Evolutionary conservation across 2,329 filamentous ascomycete genomes (phyloP), one percentile per base, ranked within the genome.

Genomic region (Berkeleyomyces basicola): DNA sequence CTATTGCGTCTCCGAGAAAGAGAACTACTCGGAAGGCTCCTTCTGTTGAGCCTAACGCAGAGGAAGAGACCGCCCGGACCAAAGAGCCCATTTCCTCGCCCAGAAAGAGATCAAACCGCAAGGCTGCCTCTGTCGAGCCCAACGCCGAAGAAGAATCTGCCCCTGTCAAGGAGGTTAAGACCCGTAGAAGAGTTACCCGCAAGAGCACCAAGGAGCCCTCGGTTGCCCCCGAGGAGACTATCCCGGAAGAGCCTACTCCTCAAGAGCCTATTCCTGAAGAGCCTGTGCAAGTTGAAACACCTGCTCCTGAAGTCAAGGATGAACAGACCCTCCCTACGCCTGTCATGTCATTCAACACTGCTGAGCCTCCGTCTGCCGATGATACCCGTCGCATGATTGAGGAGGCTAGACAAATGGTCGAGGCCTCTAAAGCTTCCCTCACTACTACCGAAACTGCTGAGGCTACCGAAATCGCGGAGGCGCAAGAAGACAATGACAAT

Each of bases 361-460:
- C 80, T 61, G 82, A 88, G 65, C 79, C 90, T 7, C 85, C 87
- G 0, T 82, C 84, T 10, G 84, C 88, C 0, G 87, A 90, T 66
- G 87, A 93, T 68, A 85, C 90, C 1, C 81, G 87, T 63, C 82
- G 85, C 62, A 90, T 96, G 86, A 86, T 97, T 64, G 85, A 85
- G 37, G 84, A 89, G 69, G 93, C 93, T 40, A 90, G 86, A 75
- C 82, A 85, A 67, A 96, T 96, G 88, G 91, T 96, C 4, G 81
- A 87, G 66, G 84, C 84, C 65, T 81, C 80, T 65, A 76, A 80
- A 66, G 71, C 71, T 37, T 70, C 73, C 33, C 74, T 73, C 2
- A 37, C 58, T 7, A 65, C 68, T 61, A 63, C 81, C 55, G 79
- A 36, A 40, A 33, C 79, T 63, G 74, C 77, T 70, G 69, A 74